phyloP scores from a whole-genome alignment of 257 asterid species.

The Penstemon davidsonii region DNA sequence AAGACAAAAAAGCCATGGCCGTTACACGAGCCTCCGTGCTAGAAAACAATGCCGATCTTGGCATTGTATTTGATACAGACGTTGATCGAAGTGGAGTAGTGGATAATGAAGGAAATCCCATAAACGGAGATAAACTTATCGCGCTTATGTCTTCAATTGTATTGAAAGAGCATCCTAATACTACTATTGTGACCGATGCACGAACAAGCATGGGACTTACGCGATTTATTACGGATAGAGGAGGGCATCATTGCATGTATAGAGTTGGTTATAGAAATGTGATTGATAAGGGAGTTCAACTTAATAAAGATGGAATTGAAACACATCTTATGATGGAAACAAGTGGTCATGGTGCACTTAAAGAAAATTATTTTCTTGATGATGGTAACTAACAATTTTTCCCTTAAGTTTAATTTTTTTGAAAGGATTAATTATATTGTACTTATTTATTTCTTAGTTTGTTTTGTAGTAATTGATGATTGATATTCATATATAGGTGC shows the following conservation, averaged over 20 bases:
- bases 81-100: slow-evolving; percentile 92
- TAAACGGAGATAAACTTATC: slow-evolving; percentile 77
- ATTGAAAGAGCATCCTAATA: slow-evolving; percentile 67
- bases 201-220: slow-evolving; percentile 79
- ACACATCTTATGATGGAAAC: slow-evolving; percentile 97
- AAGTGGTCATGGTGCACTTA: slow-evolving; percentile 87
- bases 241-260: slow-evolving; percentile 80
- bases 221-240: slow-evolving; percentile 49
- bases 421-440: neutral
- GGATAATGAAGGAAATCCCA: slow-evolving; percentile 69
- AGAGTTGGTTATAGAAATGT: slow-evolving; percentile 92
- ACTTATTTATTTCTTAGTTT: neutral
- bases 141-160: slow-evolving; percentile 84
- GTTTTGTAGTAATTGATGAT: neutral
- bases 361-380: slow-evolving; percentile 82
- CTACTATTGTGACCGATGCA: slow-evolving; percentile 85
- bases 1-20: slow-evolving; percentile 87
- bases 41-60: slow-evolving; percentile 68
- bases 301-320: slow-evolving; percentile 66
- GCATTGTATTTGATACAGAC: slow-evolving; percentile 88
- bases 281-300: slow-evolving; percentile 79
- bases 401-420: neutral
- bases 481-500: slow-evolving; percentile 61
- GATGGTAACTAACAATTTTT: slow-evolving; percentile 58
- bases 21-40: slow-evolving; percentile 75